A percentile compares a stretch with the other conserved stretches of the same genome.
phyloP scores from a whole-genome alignment of 805 yeast genomes.

The Candida maesae region DNA sequence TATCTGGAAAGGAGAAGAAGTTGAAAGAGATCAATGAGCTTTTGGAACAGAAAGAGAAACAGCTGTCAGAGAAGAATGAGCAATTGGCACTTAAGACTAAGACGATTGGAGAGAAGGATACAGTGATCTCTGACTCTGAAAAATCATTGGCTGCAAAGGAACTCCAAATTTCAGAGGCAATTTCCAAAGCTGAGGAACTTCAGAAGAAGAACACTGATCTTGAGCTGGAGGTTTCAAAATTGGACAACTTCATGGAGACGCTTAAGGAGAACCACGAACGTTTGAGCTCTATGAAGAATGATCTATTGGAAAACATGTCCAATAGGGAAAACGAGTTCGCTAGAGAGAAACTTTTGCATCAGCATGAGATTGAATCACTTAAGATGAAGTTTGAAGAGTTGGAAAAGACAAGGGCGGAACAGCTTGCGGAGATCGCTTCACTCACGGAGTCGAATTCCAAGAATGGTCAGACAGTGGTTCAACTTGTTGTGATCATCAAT shows the following conservation, averaged over 20 bases:
- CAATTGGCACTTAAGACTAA: constrained; percentile 1
- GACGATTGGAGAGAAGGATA: background rate
- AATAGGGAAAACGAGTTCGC: constrained; percentile 57
- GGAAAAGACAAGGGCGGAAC: constrained; percentile 42
- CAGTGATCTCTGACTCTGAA: constrained; percentile 1
- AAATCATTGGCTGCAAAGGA: constrained; percentile 9
- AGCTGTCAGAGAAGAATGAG: constrained; percentile 6
- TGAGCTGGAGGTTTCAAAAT: constrained; percentile 1
- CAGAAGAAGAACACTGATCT: constrained; percentile 1
- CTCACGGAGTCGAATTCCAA: constrained; percentile 4
- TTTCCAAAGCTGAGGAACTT: background rate
- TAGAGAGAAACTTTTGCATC: constrained; percentile 47
- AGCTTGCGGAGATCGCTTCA: background rate
- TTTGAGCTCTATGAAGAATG: constrained; percentile 46
- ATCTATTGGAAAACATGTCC: constrained; percentile 63
- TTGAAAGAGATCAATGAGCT: background rate
- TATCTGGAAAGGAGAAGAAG: constrained; percentile 1
- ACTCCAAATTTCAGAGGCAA: background rate
- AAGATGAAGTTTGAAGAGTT: constrained; percentile 43
- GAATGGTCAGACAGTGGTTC: constrained; percentile 27
- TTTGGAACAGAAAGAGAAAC: constrained; percentile 3
- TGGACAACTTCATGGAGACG: constrained; percentile 7
- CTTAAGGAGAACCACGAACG: constrained; percentile 26
- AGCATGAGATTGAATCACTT: constrained; percentile 47
- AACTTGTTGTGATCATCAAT: constrained; percentile 31